Evolutionary conservation across 2,329 filamentous ascomycete species (phyloP).

Genomic region (Trichoderma arundinaceum): DNA sequence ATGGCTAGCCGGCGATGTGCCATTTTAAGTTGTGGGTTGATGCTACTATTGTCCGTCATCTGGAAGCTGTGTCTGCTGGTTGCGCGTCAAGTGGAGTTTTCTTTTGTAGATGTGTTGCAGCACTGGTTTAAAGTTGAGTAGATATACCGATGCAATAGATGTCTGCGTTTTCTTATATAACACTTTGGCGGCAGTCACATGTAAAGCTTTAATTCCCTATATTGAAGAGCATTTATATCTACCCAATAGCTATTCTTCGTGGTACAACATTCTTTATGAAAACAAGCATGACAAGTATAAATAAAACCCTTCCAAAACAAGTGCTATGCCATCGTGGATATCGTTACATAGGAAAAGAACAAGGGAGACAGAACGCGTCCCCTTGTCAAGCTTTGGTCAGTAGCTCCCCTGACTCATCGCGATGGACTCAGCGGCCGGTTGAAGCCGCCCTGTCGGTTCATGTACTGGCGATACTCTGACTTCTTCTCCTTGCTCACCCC

Average conservation of each 20-base stretch:
- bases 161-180: too few relatives aligned
- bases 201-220: not conserved
- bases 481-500: slow-evolving; percentile 90
- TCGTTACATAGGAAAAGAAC: slow-evolving; percentile 7
- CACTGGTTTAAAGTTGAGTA: not conserved
- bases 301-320: not conserved
- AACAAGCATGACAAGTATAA: not conserved
- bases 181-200: not conserved
- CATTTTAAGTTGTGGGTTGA: too few relatives aligned
- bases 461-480: slow-evolving; percentile 95
- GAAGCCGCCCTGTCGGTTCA: slow-evolving; percentile 84
- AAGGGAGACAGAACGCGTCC: too few relatives aligned
- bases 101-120: slow-evolving; percentile 5
- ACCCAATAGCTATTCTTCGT: not conserved
- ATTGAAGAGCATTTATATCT: too few relatives aligned
- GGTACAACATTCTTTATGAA: not conserved
- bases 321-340: slow-evolving; percentile 29
- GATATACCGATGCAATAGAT: not conserved
- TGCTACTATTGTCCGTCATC: too few relatives aligned
- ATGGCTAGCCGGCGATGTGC: not conserved
- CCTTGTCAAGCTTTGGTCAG: not conserved
- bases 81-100: too few relatives aligned
- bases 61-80: too few relatives aligned
- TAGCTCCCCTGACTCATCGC: slow-evolving; percentile 38
- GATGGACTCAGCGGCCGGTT: slow-evolving; percentile 74